These are phyloP conservation scores for Papilionanthe hybrid DNA, from an alignment of 116 monocot species.

Conservation along the genomic window DNA sequence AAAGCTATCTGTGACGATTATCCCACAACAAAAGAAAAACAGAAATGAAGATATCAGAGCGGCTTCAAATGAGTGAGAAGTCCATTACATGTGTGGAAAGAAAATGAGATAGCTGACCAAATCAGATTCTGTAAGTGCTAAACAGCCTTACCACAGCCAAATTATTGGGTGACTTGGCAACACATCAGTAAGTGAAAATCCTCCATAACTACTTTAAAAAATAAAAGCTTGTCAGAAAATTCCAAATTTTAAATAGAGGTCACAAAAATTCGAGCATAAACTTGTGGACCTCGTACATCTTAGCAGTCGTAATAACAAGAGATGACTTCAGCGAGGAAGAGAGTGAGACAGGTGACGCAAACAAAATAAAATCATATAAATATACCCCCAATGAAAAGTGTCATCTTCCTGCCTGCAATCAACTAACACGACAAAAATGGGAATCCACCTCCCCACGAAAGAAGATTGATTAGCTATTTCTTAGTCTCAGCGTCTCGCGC, in stretches of 20 bases:
- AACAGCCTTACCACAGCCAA: neutral
- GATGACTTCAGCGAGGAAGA: neutral
- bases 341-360: neutral
- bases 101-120: neutral
- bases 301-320: neutral
- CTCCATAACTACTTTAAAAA: neutral
- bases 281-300: neutral
- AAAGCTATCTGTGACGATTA: too few species aligned
- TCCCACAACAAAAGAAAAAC: too few species aligned
- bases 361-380: neutral
- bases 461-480: neutral
- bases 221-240: neutral
- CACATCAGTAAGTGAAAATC: neutral
- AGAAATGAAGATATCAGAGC: neutral
- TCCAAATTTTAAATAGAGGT: neutral
- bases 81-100: neutral
- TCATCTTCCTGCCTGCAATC: neutral
- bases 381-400: neutral
- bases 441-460: conserved; percentile 4
- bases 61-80: neutral
- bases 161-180: neutral
- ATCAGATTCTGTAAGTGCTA: neutral
- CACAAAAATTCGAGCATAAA: neutral
- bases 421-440: neutral
- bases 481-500: neutral